Evolutionary conservation across 2,329 filamentous ascomycete genomes (phyloP).

Genomic region (Pseudogymnoascus sp.): DNA sequence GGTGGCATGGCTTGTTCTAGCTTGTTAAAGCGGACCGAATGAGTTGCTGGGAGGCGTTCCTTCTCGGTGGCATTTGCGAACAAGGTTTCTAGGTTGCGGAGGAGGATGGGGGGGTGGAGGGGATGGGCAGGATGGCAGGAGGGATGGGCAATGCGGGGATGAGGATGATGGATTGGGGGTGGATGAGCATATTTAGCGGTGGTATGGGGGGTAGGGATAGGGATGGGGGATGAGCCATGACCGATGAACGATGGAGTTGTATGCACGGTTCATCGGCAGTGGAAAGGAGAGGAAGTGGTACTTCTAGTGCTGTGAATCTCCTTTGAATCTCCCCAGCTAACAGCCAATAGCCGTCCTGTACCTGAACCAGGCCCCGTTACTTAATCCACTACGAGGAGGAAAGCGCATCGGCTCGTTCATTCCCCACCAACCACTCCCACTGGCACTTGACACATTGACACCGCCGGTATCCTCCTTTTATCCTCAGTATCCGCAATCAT

Average conservation of each 20-base stretch:
- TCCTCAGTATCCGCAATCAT: not conserved
- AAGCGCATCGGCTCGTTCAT: not conserved
- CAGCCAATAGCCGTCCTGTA: not conserved
- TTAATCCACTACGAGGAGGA: not conserved
- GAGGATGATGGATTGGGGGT: not conserved
- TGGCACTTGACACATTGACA: conserved; percentile 4
- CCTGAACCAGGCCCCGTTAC: not conserved
- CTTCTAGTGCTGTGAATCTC: not conserved
- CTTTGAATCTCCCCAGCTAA: no score
- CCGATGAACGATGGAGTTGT: conserved; percentile 1
- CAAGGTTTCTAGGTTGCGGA: not conserved
- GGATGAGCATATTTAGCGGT: not conserved
- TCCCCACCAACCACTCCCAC: not conserved
- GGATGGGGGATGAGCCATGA: conserved; percentile 3
- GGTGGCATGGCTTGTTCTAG: not conserved
- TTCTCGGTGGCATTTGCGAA: not conserved
- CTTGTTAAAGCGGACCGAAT: not conserved
- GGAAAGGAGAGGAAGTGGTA: not conserved
- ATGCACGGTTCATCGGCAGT: conserved; percentile 5
- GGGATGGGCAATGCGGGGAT: not conserved
- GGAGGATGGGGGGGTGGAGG: not conserved
- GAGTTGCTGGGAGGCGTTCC: not conserved
- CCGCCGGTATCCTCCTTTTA: not conserved
- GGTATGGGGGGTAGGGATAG: not conserved
- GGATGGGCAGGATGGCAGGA: not conserved